Evolutionary conservation across 148 eudicot species (phyloP).

Genomic region (Persicaria maculosa): DNA sequence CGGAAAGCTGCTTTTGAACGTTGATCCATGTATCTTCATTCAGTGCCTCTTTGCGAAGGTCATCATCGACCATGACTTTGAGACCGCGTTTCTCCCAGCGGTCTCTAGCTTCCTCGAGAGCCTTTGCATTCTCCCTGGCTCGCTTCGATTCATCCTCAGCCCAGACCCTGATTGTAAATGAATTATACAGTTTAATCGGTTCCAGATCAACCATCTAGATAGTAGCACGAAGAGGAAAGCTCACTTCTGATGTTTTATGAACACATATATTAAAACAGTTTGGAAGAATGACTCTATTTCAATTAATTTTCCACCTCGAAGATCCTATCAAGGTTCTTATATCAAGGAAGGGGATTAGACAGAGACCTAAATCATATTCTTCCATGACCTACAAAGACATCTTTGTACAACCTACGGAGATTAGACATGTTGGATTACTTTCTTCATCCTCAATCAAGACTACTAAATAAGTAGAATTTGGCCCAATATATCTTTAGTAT

Average conservation of each 20-base stretch:
- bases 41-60: conserved; percentile 37
- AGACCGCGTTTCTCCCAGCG: conserved; percentile 88
- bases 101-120: conserved; percentile 83
- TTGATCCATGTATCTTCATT: conserved; percentile 61
- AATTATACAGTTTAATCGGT: not conserved
- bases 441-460: no score
- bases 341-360: not conserved
- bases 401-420: not conserved
- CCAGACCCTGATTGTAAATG: conserved; percentile 54
- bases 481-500: not conserved
- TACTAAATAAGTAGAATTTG: not conserved
- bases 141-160: conserved; percentile 97
- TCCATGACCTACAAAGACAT: not conserved
- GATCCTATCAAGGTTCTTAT: no score
- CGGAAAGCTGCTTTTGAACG: conserved; percentile 51
- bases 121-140: conserved; percentile 89
- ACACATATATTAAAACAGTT: no score
- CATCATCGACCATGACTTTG: conserved; percentile 63
- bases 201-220: not conserved
- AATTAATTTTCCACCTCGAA: no score
- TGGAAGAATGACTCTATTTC: no score
- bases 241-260: not conserved
- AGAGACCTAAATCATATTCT: not conserved
- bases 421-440: not conserved
- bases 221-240: not conserved